Evolutionary conservation across 1,284 basidiomycete species (phyloP).

Genomic region (Schizopora paradoxa): DNA sequence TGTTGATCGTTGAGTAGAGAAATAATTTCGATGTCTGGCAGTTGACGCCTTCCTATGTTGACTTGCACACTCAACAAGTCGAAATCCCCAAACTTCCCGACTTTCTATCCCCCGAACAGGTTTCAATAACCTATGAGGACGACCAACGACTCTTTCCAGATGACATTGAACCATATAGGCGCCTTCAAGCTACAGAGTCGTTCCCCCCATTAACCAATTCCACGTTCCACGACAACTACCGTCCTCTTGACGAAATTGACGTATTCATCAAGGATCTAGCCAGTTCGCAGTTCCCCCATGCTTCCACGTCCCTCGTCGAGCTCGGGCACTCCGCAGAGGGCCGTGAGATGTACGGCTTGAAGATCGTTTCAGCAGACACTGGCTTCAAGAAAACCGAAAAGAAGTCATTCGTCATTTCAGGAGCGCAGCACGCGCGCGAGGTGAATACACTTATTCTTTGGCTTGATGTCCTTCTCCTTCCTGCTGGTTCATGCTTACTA

Average conservation of each 20-base stretch:
- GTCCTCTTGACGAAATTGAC: constrained; percentile 48
- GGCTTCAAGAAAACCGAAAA: constrained; percentile 23
- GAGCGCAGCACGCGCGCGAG: constrained; percentile 79
- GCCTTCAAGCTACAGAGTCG: no score
- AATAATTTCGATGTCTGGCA: no score
- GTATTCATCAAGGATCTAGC: constrained; percentile 45
- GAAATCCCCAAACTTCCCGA: no score
- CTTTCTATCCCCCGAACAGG: no score
- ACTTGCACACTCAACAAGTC: no score
- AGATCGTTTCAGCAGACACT: constrained; percentile 33
- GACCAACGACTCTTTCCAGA: no score
- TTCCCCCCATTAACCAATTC: constrained; percentile 24
- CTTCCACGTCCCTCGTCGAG: constrained; percentile 34
- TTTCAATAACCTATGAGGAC: no score
- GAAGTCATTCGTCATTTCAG: constrained; percentile 61
- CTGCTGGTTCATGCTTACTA: background rate
- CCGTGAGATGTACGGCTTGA: constrained; percentile 48
- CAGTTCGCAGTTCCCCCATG: constrained; percentile 36
- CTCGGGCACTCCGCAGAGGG: constrained; percentile 51
- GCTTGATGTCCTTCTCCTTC: constrained; percentile 16
- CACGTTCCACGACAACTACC: constrained; percentile 48
- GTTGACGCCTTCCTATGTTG: no score
- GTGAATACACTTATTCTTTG: constrained; percentile 32
- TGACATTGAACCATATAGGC: no score
- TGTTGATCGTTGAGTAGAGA: no score